These are phyloP conservation scores for Boletus patriciae DNA, from an alignment of 768 basidiomycete species.

Conservation along the genomic window DNA sequence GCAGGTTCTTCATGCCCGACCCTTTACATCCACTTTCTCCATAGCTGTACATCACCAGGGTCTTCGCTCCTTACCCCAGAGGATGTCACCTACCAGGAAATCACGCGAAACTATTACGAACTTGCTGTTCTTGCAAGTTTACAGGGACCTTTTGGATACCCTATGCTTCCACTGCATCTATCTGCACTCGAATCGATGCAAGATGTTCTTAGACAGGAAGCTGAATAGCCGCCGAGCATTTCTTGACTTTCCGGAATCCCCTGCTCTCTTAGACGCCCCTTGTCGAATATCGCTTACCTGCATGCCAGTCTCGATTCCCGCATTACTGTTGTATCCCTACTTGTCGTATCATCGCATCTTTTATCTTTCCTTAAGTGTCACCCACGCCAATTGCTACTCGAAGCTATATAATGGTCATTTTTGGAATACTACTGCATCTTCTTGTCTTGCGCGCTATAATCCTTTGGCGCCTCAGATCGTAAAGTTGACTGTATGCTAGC, in stretches of 20 bases:
- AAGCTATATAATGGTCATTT: slow-evolving; percentile 18
- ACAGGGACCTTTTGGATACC: slow-evolving; percentile 46
- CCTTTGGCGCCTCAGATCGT: slow-evolving; percentile 61
- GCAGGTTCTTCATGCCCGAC: slow-evolving; percentile 44
- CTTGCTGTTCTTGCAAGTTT: slow-evolving; percentile 57
- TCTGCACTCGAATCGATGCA: slow-evolving; percentile 68
- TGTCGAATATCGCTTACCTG: slow-evolving; percentile 11
- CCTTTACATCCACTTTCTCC: slow-evolving; percentile 61
- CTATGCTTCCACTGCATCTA: slow-evolving; percentile 69
- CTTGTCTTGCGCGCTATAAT: slow-evolving; percentile 66
- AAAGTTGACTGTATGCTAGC: slow-evolving; percentile 74
- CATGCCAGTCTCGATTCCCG: slow-evolving; percentile 8
- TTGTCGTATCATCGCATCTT: slow-evolving; percentile 24
- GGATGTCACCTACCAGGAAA: slow-evolving; percentile 45
- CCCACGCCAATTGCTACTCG: slow-evolving; percentile 12
- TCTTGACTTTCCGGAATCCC: background rate
- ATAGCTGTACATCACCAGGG: slow-evolving; percentile 43
- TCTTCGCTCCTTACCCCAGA: slow-evolving; percentile 40
- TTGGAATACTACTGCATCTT: slow-evolving; percentile 62
- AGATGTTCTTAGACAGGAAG: slow-evolving; percentile 35
- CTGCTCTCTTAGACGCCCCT: slow-evolving; percentile 16
- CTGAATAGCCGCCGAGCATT: slow-evolving; percentile 15
- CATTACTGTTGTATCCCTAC: slow-evolving; percentile 34
- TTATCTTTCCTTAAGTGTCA: slow-evolving; percentile 24
- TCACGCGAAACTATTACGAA: slow-evolving; percentile 69